phyloP scores from a whole-genome alignment of 1,284 basidiomycete species.

The Moniliophthora roreri region DNA sequence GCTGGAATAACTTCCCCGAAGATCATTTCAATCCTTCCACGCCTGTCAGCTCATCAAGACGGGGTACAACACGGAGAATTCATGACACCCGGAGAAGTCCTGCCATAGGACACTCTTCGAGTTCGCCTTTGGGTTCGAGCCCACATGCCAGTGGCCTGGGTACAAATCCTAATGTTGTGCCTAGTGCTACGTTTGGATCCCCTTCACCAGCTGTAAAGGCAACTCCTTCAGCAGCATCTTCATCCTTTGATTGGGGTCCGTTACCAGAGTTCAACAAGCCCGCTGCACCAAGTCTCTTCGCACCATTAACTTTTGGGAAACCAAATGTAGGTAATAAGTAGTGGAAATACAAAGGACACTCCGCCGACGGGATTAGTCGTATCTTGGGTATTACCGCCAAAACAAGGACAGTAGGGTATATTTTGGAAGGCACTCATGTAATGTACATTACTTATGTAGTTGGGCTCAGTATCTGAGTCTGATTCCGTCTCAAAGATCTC shows the following conservation, averaged over 20 bases:
- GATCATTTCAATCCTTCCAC: constrained; percentile 32
- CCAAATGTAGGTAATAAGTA: neutral
- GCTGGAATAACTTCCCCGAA: constrained; percentile 30
- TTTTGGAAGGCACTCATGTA: no score
- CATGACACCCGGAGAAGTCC: constrained; percentile 42
- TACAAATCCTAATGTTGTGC: neutral
- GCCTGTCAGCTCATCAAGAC: constrained; percentile 31
- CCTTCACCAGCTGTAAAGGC: constrained; percentile 11
- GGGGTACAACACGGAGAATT: constrained; percentile 25
- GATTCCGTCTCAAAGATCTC: no score
- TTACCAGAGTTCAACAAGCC: constrained; percentile 44
- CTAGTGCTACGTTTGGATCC: neutral
- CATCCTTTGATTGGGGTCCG: constrained; percentile 65
- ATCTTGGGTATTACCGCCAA: no score
- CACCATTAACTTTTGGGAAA: neutral
- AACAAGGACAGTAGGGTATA: no score
- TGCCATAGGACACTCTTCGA: constrained; percentile 34
- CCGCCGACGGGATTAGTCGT: neutral
- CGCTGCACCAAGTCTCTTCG: constrained; percentile 11
- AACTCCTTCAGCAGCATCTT: constrained; percentile 30
- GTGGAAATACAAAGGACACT: neutral
- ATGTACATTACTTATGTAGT: no score
- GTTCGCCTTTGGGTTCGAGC: constrained; percentile 18
- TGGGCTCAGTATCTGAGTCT: no score
- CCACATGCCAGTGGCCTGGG: no score